Evolutionary conservation across 2,329 filamentous ascomycete genomes (phyloP), one percentile per base, ranked within the genome.

Genomic region (Verticillium isaacii): DNA sequence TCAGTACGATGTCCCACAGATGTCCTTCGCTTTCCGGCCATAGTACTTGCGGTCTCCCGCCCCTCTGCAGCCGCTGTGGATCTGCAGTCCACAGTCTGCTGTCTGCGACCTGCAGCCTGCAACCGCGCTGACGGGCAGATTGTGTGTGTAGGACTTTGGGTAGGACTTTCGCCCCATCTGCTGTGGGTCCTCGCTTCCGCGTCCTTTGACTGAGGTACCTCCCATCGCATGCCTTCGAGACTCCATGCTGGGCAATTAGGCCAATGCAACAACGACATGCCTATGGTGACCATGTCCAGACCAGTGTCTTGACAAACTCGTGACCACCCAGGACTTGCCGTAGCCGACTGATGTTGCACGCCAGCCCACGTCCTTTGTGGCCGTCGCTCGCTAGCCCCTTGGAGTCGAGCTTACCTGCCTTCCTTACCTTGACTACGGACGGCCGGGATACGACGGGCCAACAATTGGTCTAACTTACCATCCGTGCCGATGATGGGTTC

Each of bases 1-100:
- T 4, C 29, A 29, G 29, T 29, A 29, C 29, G 29, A 29, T 29
- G 4, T 29, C 29, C 29, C 29, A 29, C 34, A 14, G 34, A 36
- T 15, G 37, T 17, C 23, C 19, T 32, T 56, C 55, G 60, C 55
- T 62, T 56, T 25, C 57, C 57, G 60, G 41, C 34, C 37, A 5
- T 17, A n/a, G 37, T 17, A 15, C 15, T 17, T 7, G 37, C 5
- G 37, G 37, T 41, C n/a, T 50, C 11, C 23, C n/a, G 19, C 19
- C 45, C n/a, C 45, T 50, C 45, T 50, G n/a, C 45, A 50, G 45
- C 19, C 45, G 45, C 45, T 50, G 45, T 23, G 19, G 45, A 50
- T 23, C 45, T 50, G 45, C 19, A 7, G 19, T 14, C n/a, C 25
- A n/a, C 34, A 14, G 45, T 50, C n/a, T 25, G n/a, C 45, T 23